Conservation (phyloP, 78 protist genomes). For the Monocercomonoides exilis region DNA sequence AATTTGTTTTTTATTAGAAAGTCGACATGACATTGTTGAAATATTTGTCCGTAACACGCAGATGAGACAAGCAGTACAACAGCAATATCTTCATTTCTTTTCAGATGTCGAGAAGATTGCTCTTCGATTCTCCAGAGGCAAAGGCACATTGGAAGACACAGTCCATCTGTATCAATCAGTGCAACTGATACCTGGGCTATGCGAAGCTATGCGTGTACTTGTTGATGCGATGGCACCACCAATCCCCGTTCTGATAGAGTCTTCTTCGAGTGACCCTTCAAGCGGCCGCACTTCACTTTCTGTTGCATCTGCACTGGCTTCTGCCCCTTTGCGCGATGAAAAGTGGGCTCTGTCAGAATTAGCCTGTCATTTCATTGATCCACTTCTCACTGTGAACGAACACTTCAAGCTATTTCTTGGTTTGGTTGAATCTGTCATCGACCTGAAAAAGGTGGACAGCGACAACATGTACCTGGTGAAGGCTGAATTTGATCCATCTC, state of each 20-base stretch:
- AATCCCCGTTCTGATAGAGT: constrained; percentile 14
- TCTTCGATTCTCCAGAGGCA: constrained; percentile 18
- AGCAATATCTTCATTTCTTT: background rate
- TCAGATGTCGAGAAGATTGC: constrained; percentile 47
- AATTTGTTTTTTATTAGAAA: background rate
- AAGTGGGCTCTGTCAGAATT: no score
- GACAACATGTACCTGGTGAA: constrained; percentile 64
- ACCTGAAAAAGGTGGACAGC: constrained; percentile 38
- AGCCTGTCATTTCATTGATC: background rate
- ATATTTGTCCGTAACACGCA: constrained; percentile 28
- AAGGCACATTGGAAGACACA: constrained; percentile 20
- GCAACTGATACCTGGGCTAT: background rate
- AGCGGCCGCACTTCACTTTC: constrained; percentile 45
- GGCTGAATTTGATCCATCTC: constrained; percentile 48
- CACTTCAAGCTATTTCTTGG: constrained; percentile 11
- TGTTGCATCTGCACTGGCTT: background rate
- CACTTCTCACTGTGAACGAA: background rate
- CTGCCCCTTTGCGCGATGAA: background rate
- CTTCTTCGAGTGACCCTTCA: constrained; percentile 37
- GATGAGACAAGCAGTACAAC: constrained; percentile 27
- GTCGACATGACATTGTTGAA: constrained; percentile 48
- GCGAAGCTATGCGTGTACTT: background rate
- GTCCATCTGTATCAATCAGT: background rate
- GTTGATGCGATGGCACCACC: background rate
- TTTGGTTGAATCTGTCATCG: constrained; percentile 68